phyloP scores from a whole-genome alignment of 768 basidiomycete species.

The Naematelia aurantialba region DNA sequence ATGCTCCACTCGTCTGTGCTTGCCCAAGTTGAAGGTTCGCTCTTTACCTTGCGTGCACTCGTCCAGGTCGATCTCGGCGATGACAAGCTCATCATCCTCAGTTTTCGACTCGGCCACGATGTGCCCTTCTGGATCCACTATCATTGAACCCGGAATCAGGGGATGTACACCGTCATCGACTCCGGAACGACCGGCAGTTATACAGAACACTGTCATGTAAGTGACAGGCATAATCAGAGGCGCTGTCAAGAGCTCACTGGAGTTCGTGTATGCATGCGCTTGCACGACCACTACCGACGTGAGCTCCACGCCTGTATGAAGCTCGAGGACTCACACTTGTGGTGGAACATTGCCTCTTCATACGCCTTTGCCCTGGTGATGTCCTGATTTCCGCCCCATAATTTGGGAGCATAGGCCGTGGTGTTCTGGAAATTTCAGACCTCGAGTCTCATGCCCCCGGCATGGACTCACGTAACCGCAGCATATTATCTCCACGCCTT shows the following conservation, averaged over 20 bases:
- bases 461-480: conserved; percentile 42
- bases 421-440: conserved; percentile 36
- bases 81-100: conserved; percentile 43
- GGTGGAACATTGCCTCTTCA: conserved; percentile 48
- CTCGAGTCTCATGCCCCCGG: background rate
- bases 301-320: background rate
- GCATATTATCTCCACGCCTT: conserved; percentile 46
- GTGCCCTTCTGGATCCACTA: conserved; percentile 48
- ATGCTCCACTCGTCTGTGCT: conserved; percentile 43
- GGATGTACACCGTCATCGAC: conserved; percentile 43
- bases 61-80: conserved; percentile 45
- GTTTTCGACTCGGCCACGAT: conserved; percentile 48
- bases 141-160: conserved; percentile 45
- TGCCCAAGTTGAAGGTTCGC: conserved; percentile 46
- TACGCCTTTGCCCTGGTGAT: conserved; percentile 41
- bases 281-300: conserved; percentile 40
- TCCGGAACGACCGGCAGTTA: conserved; percentile 43
- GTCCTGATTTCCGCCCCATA: conserved; percentile 47
- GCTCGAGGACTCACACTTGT: conserved; percentile 34
- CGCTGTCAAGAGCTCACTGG: conserved; percentile 23
- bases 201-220: conserved; percentile 37
- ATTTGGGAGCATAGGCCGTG: conserved; percentile 46
- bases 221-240: background rate
- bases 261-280: conserved; percentile 46
- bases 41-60: conserved; percentile 47